These are phyloP conservation scores for Dictyostelium firmibasis DNA, from an alignment of 78 protist genomes.

Conservation along the genomic window DNA sequence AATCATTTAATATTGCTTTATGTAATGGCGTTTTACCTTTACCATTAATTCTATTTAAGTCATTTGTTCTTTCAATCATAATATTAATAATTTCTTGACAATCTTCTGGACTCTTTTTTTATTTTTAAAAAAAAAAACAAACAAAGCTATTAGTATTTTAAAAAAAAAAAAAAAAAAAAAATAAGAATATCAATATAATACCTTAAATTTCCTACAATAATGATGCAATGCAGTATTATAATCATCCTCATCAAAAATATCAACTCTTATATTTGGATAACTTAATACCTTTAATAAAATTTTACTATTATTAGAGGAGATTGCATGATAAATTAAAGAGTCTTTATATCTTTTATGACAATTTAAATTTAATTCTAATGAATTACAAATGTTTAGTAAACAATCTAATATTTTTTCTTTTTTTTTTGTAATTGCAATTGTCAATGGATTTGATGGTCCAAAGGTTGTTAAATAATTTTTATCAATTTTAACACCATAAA, in stretches of 20 bases:
- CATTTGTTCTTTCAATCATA: constrained; percentile 11
- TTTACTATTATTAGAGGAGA: constrained; percentile 5
- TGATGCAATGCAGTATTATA: constrained; percentile 72
- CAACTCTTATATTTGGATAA: constrained; percentile 50
- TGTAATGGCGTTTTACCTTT: constrained; percentile 86
- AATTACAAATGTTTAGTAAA: not conserved
- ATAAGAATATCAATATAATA: constrained; percentile 38
- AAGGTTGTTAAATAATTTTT: not conserved
- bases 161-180: too few species aligned
- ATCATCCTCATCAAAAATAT: constrained; percentile 51
- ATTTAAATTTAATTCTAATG: constrained; percentile 35
- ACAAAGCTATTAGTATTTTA: too few species aligned
- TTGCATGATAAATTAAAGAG: constrained; percentile 68
- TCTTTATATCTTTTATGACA: constrained; percentile 45
- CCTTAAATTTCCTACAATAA: constrained; percentile 69
- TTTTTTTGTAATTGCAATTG: not conserved
- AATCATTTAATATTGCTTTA: constrained; percentile 75
- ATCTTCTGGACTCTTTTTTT: not conserved
- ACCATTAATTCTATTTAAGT: constrained; percentile 59
- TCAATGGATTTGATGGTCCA: not conserved
- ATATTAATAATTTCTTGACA: not conserved
- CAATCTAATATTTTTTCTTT: not conserved
- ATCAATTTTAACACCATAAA: not conserved
- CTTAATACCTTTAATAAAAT: not conserved
- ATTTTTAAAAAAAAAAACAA: not conserved